A percentile compares a stretch with the other conserved stretches of the same genome.
Evolutionary conservation across 345 rosid genomes (phyloP).

Genomic region (Camelina hispida): DNA sequence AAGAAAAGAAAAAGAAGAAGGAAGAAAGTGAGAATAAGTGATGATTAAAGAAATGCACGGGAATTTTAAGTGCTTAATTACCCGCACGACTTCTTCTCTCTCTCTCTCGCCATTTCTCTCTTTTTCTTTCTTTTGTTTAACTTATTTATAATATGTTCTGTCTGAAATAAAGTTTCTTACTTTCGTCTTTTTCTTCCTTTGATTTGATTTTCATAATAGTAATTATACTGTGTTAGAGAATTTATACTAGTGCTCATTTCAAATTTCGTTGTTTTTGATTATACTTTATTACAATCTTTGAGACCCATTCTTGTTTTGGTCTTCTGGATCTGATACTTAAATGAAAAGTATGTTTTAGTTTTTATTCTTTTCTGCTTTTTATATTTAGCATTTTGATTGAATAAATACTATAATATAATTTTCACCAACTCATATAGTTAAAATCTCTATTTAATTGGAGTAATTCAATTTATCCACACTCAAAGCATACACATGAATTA

Average conservation of each 20-base stretch:
- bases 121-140: constrained; percentile 17
- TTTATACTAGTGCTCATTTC: background rate
- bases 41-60: constrained; percentile 50
- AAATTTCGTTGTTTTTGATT: constrained; percentile 4
- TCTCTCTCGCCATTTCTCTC: constrained; percentile 25
- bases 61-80: constrained; percentile 51
- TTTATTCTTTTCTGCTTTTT: background rate
- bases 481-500: background rate
- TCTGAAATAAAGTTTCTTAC: constrained; percentile 26
- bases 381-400: background rate
- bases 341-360: background rate
- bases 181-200: constrained; percentile 22
- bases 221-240: constrained; percentile 14
- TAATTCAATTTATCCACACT: background rate
- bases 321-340: background rate
- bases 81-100: constrained; percentile 49
- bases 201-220: constrained; percentile 30
- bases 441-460: background rate
- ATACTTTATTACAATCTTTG: background rate
- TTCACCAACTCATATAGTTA: background rate
- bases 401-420: background rate
- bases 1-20: background rate
- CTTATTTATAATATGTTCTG: background rate
- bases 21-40: constrained; percentile 28
- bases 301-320: background rate